Conservation (phyloP, 192 early-diverging fungal genomes). For the Oehlia diaphana region DNA sequence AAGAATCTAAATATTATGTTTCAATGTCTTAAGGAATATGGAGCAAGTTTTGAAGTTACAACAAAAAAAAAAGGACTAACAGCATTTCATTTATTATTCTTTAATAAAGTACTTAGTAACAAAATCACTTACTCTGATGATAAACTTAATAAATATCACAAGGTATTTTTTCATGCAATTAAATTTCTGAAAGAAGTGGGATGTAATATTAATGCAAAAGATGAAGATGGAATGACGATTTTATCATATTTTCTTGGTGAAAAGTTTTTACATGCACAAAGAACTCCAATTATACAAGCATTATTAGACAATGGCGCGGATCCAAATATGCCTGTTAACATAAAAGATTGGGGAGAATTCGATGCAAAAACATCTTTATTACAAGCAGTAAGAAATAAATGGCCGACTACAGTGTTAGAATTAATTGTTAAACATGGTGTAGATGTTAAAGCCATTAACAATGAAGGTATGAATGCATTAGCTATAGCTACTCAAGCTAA, state of each 20-base stretch:
- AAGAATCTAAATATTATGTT: not conserved
- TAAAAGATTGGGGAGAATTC: not conserved
- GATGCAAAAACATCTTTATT: not conserved
- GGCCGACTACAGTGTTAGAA: not conserved
- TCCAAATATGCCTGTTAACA: not conserved
- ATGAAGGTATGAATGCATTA: not conserved
- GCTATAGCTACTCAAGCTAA: not conserved
- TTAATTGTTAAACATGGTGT: not conserved
- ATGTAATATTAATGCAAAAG: constrained; percentile 10
- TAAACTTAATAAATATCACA: not conserved
- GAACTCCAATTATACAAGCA: not conserved
- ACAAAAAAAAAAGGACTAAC: not conserved
- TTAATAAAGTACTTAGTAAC: not conserved
- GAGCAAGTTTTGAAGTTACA: not conserved
- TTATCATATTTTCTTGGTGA: not conserved
- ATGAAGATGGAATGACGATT: not conserved
- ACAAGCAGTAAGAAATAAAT: not conserved
- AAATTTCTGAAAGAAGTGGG: not conserved
- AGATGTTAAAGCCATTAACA: not conserved
- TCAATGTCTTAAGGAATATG: not conserved
- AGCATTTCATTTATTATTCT: constrained; percentile 1
- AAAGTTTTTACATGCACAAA: not conserved
- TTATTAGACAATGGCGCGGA: constrained; percentile 2
- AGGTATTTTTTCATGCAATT: not conserved
- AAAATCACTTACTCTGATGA: not conserved